These are phyloP conservation scores for Cunninghamia lanceolata DNA, from an alignment of 75 land plant genomes.

Conservation along the genomic window DNA sequence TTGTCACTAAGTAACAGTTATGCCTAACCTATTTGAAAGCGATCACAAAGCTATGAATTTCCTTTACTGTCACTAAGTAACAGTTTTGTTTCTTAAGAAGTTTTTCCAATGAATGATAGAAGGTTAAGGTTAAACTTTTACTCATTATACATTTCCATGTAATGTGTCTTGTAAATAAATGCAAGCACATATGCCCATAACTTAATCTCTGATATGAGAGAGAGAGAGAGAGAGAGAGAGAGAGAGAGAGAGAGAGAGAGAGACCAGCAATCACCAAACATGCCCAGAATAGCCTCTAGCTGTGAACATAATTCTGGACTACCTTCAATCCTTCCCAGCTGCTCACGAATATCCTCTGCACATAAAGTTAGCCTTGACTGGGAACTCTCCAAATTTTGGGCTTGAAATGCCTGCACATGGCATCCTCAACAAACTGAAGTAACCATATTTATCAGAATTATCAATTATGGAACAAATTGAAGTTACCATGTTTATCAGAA, in stretches of 20 bases:
- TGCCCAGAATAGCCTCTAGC: slow-evolving; percentile 89
- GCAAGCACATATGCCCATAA: not conserved
- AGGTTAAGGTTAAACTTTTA: not conserved
- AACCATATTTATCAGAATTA: not conserved
- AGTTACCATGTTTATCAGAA: not conserved
- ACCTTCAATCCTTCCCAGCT: slow-evolving; percentile 46
- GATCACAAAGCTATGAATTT: not conserved
- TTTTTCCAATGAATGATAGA: not conserved
- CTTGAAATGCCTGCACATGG: slow-evolving; percentile 72
- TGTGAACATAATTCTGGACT: slow-evolving; percentile 75
- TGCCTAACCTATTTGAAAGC: not conserved
- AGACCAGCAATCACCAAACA: slow-evolving; percentile 93
- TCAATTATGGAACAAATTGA: too few relatives aligned
- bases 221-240: slow-evolving; percentile 24
- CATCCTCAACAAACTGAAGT: not conserved
- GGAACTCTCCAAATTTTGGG: slow-evolving; percentile 87
- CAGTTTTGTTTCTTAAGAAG: not conserved
- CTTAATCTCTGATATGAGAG: not conserved
- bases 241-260: slow-evolving; percentile 22
- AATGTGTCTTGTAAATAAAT: not conserved
- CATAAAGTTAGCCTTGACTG: slow-evolving; percentile 78
- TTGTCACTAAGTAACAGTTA: too few relatives aligned
- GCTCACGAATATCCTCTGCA: slow-evolving; percentile 72
- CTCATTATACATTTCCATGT: not conserved
- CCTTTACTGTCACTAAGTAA: not conserved